A percentile compares a stretch with the other conserved stretches of the same genome.
phyloP scores from a whole-genome alignment of 371 early-diverging fungal species.

The Thermomucor indicae-seudaticae region DNA sequence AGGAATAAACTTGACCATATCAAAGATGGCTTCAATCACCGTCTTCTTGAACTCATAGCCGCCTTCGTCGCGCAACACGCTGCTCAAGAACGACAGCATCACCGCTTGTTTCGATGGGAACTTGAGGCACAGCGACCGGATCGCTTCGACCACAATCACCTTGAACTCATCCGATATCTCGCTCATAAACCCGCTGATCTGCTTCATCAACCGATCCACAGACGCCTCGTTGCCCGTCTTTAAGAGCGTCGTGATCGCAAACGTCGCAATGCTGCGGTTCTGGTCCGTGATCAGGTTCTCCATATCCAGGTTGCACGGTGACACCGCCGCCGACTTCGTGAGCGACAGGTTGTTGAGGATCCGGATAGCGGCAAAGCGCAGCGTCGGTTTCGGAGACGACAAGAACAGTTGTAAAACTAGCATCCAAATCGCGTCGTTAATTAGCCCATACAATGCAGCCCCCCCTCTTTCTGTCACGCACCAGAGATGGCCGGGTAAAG shows the following conservation, averaged over 20 bases:
- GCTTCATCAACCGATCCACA: slow-evolving; percentile 97
- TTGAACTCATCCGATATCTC: slow-evolving; percentile 99
- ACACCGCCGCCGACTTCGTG: slow-evolving; percentile 84
- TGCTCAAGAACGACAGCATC: slow-evolving; percentile 90
- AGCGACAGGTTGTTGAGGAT: slow-evolving; percentile 90
- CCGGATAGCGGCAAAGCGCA: slow-evolving; percentile 96
- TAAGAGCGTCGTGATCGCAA: slow-evolving; percentile 97
- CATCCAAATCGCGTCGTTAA: neutral
- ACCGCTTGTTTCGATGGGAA: slow-evolving; percentile 94
- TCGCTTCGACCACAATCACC: slow-evolving; percentile 96
- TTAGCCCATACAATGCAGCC: neutral
- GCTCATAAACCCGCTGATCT: slow-evolving; percentile 93
- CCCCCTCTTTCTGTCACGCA: no score
- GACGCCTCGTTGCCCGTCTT: slow-evolving; percentile 98
- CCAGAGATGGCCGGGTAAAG: slow-evolving; percentile 89
- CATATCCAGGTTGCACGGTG: slow-evolving; percentile 95
- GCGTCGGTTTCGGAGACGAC: slow-evolving; percentile 85
- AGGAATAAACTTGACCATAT: slow-evolving; percentile 89
- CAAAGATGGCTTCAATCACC: slow-evolving; percentile 96
- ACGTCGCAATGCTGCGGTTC: slow-evolving; percentile 96
- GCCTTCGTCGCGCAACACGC: slow-evolving; percentile 95
- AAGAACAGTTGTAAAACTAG: slow-evolving; percentile 88
- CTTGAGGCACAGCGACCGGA: slow-evolving; percentile 91
- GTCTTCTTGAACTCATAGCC: slow-evolving; percentile 95
- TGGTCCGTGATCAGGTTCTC: slow-evolving; percentile 94